Conservation (phyloP, 2,329 filamentous ascomycete species). For the Arthrobotrys musiformis region DNA sequence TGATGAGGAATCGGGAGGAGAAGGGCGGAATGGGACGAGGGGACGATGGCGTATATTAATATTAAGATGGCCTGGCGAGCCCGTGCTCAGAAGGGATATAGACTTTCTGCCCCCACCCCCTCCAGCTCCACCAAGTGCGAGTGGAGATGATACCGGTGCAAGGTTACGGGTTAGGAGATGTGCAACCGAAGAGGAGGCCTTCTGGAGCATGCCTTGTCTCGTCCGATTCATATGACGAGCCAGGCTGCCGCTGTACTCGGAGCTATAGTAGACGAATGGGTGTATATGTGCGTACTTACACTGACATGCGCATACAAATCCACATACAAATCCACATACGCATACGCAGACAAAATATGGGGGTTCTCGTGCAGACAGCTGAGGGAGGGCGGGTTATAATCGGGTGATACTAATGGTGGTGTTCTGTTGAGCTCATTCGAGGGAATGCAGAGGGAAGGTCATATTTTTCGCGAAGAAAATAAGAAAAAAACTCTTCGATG, state of each 20-base stretch:
- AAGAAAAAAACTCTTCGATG: not conserved
- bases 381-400: constrained; percentile 36
- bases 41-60: constrained; percentile 34
- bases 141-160: no score
- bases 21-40: constrained; percentile 11
- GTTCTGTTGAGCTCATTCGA: constrained; percentile 47
- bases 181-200: constrained; percentile 38
- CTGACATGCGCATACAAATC: no score
- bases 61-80: not conserved
- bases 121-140: constrained; percentile 1
- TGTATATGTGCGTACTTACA: no score
- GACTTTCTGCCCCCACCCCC: constrained; percentile 38
- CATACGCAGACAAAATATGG: not conserved
- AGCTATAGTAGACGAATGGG: no score
- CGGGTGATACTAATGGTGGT: constrained; percentile 43
- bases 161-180: constrained; percentile 37
- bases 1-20: not conserved
- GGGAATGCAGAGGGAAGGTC: constrained; percentile 35
- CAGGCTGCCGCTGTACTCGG: constrained; percentile 22
- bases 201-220: constrained; percentile 41
- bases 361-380: not conserved
- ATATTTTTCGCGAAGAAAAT: constrained; percentile 1
- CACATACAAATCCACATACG: not conserved
- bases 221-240: not conserved
- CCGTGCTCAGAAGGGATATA: constrained; percentile 12